Evolutionary conservation across 2,329 filamentous ascomycete species (phyloP).

Genomic region (Clarireedia hainanense): DNA sequence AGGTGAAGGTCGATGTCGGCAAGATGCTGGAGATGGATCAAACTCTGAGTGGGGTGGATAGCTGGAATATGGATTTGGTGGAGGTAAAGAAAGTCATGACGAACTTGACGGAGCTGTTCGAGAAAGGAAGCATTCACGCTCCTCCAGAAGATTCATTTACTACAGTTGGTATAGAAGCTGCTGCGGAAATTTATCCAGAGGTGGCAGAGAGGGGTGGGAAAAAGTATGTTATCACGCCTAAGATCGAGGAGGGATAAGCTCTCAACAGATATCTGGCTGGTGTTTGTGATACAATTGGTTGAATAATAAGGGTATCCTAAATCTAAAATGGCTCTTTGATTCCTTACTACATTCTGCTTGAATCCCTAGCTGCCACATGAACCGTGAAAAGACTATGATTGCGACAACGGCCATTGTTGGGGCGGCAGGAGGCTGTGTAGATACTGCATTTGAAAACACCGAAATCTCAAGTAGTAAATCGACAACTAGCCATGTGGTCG

Average conservation of each 20-base stretch:
- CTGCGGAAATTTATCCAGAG: neutral
- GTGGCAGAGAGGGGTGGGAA: neutral
- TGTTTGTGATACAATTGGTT: too few relatives aligned
- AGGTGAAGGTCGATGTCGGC: neutral
- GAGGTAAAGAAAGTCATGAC: neutral
- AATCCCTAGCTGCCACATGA: too few relatives aligned
- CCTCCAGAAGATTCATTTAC: neutral
- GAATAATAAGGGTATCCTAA: too few relatives aligned
- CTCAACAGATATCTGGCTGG: too few relatives aligned
- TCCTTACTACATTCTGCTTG: too few relatives aligned
- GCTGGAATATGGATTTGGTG: neutral
- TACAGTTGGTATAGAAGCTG: neutral
- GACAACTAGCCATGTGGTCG: too few relatives aligned
- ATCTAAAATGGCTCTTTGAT: too few relatives aligned
- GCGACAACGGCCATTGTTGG: too few relatives aligned
- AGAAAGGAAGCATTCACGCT: neutral
- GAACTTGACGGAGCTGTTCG: neutral
- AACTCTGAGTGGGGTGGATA: neutral
- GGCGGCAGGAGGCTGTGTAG: too few relatives aligned
- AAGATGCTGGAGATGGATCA: conserved; percentile 1
- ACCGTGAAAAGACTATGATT: too few relatives aligned
- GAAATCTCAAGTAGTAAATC: too few relatives aligned
- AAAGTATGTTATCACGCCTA: neutral
- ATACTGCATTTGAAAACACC: too few relatives aligned
- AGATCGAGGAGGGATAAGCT: neutral